A percentile compares a stretch with the other conserved stretches of the same genome.
phyloP scores from a whole-genome alignment of 768 basidiomycete species.

The Agrocybe chaxingu region DNA sequence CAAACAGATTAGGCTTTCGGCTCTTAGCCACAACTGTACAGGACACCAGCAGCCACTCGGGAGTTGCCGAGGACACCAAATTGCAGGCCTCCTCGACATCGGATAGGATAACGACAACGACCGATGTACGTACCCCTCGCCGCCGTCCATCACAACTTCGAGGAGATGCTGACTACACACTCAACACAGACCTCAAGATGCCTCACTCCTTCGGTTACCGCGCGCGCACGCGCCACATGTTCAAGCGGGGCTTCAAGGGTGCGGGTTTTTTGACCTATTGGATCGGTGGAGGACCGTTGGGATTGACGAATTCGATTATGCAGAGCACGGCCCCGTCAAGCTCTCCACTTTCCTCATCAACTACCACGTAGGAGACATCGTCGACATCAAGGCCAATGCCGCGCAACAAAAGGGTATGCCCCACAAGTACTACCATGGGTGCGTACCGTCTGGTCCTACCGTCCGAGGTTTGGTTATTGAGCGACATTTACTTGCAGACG shows the following conservation, averaged over 20 bases:
- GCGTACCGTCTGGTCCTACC: constrained; percentile 28
- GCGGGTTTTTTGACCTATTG: constrained; percentile 24
- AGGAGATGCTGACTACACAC: constrained; percentile 2
- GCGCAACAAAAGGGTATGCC: constrained; percentile 99
- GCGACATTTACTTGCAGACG: constrained; percentile 51
- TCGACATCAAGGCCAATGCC: constrained; percentile 99
- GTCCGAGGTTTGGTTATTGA: constrained; percentile 1
- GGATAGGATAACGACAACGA: constrained; percentile 46
- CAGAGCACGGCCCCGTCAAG: constrained; percentile 88
- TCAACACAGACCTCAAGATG: constrained; percentile 69
- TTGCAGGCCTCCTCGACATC: constrained; percentile 30
- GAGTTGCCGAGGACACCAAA: constrained; percentile 40
- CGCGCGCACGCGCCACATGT: constrained; percentile 99
- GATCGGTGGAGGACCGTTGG: constrained; percentile 5
- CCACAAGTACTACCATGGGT: constrained; percentile 99
- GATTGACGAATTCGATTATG: constrained; percentile 8
- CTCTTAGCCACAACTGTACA: constrained; percentile 60
- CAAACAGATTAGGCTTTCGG: constrained; percentile 33
- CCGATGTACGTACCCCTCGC: constrained; percentile 40
- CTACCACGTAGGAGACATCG: constrained; percentile 96
- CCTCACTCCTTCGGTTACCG: constrained; percentile 99
- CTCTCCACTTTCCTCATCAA: constrained; percentile 90
- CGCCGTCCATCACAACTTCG: constrained; percentile 4
- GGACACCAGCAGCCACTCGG: constrained; percentile 63
- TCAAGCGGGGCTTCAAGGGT: constrained; percentile 99